phyloP scores from a whole-genome alignment of 2,329 filamentous ascomycete genomes.

The Colletotrichum paranaense region DNA sequence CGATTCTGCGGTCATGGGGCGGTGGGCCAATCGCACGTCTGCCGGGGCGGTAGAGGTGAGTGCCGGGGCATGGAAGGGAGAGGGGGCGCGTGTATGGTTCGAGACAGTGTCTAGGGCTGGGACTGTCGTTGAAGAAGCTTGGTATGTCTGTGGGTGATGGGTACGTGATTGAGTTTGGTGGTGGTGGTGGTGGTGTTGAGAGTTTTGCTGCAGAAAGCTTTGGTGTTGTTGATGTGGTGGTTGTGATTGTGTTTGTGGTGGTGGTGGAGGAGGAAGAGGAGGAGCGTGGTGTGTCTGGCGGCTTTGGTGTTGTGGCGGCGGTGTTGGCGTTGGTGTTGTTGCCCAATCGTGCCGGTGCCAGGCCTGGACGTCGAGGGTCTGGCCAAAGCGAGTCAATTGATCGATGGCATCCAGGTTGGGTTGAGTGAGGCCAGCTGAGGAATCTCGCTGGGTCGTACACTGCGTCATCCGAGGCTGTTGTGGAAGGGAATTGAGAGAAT shows the following conservation, averaged over 20 bases:
- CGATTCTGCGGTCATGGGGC: slow-evolving; percentile 23
- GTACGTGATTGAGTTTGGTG: neutral
- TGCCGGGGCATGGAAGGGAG: slow-evolving; percentile 31
- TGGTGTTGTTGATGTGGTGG: neutral
- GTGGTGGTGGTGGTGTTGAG: neutral
- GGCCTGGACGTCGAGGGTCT: slow-evolving; percentile 32
- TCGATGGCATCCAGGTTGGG: slow-evolving; percentile 33
- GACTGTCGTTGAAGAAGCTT: neutral
- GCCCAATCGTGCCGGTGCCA: slow-evolving; percentile 22
- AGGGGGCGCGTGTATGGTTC: neutral
- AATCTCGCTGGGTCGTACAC: slow-evolving; percentile 34
- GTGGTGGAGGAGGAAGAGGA: neutral
- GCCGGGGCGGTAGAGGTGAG: neutral
- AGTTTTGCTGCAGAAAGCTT: neutral
- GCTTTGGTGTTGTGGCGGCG: neutral
- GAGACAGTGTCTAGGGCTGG: slow-evolving; percentile 26
- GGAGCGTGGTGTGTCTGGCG: neutral
- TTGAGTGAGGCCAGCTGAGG: slow-evolving; percentile 32
- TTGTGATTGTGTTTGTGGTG: neutral
- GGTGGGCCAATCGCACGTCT: slow-evolving; percentile 29
- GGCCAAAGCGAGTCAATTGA: slow-evolving; percentile 33
- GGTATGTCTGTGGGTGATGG: neutral
- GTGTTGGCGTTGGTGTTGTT: neutral
- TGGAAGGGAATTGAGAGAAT: neutral
- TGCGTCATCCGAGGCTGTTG: slow-evolving; percentile 33